These are phyloP conservation scores for Orobanche coerulescens DNA, from an alignment of 257 asterid genomes.

Conservation along the genomic window DNA sequence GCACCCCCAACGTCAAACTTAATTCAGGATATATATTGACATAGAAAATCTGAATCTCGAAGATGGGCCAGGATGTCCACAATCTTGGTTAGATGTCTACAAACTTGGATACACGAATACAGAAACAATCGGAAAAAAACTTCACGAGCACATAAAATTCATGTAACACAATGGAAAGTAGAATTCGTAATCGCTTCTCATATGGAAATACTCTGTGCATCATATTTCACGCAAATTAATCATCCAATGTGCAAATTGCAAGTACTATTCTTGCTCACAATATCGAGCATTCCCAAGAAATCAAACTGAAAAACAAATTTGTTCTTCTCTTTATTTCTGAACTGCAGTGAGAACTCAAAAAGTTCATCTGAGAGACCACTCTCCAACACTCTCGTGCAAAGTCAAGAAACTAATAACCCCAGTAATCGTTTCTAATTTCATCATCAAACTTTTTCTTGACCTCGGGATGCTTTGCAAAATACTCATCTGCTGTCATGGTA, in stretches of 20 bases:
- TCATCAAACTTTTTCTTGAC: conserved; percentile 71
- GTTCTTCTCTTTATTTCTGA: conserved; percentile 44
- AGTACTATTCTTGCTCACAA: conserved; percentile 20
- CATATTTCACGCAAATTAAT: conserved; percentile 18
- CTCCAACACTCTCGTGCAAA: conserved; percentile 11
- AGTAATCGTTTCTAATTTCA: conserved; percentile 52
- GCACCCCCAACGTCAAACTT: too few species aligned
- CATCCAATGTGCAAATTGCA: conserved; percentile 16
- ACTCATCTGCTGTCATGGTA: conserved; percentile 96
- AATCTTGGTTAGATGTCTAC: too few species aligned
- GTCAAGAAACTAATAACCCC: conserved; percentile 43
- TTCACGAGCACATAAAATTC: neutral
- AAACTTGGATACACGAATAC: too few species aligned
- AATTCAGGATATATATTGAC: too few species aligned
- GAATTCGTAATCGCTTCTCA: neutral
- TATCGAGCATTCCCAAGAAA: conserved; percentile 26
- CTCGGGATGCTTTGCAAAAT: conserved; percentile 90
- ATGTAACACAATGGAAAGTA: neutral
- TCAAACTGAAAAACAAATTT: conserved; percentile 16
- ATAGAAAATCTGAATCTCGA: too few species aligned
- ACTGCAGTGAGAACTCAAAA: conserved; percentile 28
- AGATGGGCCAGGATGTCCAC: too few species aligned
- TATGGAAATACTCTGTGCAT: conserved; percentile 2
- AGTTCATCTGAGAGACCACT: conserved; percentile 25
- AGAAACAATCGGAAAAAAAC: too few species aligned